Base-by-base conservation (phyloP, 768 basidiomycete species). In the Mycena rosella region DNA sequence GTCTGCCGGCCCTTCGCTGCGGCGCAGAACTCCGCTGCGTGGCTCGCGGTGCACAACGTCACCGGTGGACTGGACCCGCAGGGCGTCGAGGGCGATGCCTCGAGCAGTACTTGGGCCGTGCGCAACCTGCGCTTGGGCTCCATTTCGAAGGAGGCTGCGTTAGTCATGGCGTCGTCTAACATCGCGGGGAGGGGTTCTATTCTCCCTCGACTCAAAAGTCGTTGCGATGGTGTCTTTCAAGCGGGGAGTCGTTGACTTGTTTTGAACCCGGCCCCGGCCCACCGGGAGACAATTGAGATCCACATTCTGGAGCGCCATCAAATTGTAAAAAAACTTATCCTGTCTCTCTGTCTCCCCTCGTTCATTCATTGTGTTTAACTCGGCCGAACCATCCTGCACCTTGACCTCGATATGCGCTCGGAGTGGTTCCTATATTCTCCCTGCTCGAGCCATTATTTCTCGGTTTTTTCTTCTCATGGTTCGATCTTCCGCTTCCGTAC, bases 31-130 rank as follows among this genome's bases (percentile, higher is more conserved):
- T 83, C 88, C 0, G 80, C 92, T 51, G 78, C 86, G 17, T 79
- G 80, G 42, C 84, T 96, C 24, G 76, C 87, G 22, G 81, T 82
- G 2, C 84, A 91, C 49, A 90, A 89, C 62, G 89, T 96, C 29
- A 91, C 88, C 10, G 87, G 92, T 26, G 91, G 86, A 14, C 74
- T 93, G 57, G 91, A 89, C 11, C 67, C 70, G 20, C 63, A 64
- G 40, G 60, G 59, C 8, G 29, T 65, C n/a, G 6, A 11, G 9
- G 61, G 40, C 18, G 8, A 10, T 5, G 20, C 65, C 5, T 2
- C 20, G 2, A 58, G 62, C 56, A 55, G 51, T 26, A 67, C 45
- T 15, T 90, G 86, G 88, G 83, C 84, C 52, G 89, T 90, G 8
- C 86, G 91, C 44, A 92, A 90, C 66, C 84, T 89, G 20, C 85